phyloP scores from a whole-genome alignment of 495 filamentous ascomycete species.

The Bryoglossum gracile region DNA sequence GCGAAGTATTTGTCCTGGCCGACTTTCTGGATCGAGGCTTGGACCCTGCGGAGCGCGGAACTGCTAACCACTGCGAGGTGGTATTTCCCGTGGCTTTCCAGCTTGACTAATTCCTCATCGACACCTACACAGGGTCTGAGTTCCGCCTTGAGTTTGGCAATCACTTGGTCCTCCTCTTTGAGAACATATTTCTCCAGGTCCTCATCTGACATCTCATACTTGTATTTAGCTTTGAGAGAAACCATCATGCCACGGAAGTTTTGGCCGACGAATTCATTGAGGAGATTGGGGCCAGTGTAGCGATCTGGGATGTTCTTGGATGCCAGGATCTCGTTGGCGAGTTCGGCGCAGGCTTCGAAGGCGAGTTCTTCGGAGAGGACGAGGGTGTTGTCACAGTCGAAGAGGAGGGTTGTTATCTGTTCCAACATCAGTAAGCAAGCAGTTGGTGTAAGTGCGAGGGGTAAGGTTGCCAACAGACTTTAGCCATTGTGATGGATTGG shows the following conservation, averaged over 20 bases:
- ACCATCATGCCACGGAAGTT: conserved; percentile 92
- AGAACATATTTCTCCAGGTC: conserved; percentile 73
- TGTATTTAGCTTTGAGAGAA: conserved; percentile 67
- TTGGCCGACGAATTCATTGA: conserved; percentile 86
- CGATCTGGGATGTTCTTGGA: conserved; percentile 56
- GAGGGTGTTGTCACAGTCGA: conserved; percentile 98
- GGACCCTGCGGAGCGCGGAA: conserved; percentile 69
- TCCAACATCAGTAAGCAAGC: background rate
- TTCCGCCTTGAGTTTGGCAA: conserved; percentile 65
- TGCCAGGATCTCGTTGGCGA: conserved; percentile 83
- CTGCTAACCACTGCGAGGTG: conserved; percentile 75
- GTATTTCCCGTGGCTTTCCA: conserved; percentile 59
- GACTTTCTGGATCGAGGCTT: conserved; percentile 74
- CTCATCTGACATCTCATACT: conserved; percentile 56
- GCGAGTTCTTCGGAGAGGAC: conserved; percentile 86
- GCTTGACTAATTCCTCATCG: conserved; percentile 57
- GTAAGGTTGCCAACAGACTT: conserved; percentile 9
- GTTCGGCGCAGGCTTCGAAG: conserved; percentile 88
- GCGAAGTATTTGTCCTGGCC: conserved; percentile 75
- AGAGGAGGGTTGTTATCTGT: conserved; percentile 75
- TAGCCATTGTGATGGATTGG: conserved; percentile 17
- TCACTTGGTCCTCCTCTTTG: conserved; percentile 76
- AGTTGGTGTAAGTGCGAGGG: background rate
- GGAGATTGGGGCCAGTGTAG: conserved; percentile 73
- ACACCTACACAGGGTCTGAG: conserved; percentile 64